phyloP scores from a whole-genome alignment of 768 basidiomycete species.

The Auricularia sp. region DNA sequence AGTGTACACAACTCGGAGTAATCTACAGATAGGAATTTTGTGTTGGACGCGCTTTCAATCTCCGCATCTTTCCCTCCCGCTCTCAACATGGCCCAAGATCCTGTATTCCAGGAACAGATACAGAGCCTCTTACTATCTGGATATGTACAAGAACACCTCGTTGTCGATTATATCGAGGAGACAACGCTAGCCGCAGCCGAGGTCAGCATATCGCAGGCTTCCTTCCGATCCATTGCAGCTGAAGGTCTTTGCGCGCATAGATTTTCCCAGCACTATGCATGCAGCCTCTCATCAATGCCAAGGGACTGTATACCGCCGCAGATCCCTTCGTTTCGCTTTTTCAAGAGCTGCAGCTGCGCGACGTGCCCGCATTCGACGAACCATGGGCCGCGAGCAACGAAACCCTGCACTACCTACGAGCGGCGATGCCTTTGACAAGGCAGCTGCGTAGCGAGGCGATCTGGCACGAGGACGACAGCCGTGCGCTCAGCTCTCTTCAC shows the following conservation, averaged over 20 bases:
- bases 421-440: not conserved
- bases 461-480: not conserved
- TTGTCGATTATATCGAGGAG: not conserved
- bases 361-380: not conserved
- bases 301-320: too few species aligned
- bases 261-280: not conserved
- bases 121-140: not conserved
- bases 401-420: not conserved
- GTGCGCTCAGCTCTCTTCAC: not conserved
- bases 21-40: too few species aligned
- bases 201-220: not conserved
- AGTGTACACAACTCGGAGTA: constrained; percentile 10
- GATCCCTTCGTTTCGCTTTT: not conserved
- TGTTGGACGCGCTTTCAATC: too few species aligned
- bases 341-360: not conserved
- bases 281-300: too few species aligned
- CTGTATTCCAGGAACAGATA: not conserved
- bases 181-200: not conserved
- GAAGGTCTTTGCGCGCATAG: not conserved
- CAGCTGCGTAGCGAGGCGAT: not conserved
- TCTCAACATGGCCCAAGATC: too few species aligned
- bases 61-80: too few species aligned
- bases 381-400: not conserved
- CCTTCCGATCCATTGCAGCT: not conserved
- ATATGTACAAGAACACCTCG: not conserved